A percentile compares a stretch with the other conserved stretches of the same genome.
Conservation (phyloP, 257 asterid species). For the Eustoma russellianum region DNA sequence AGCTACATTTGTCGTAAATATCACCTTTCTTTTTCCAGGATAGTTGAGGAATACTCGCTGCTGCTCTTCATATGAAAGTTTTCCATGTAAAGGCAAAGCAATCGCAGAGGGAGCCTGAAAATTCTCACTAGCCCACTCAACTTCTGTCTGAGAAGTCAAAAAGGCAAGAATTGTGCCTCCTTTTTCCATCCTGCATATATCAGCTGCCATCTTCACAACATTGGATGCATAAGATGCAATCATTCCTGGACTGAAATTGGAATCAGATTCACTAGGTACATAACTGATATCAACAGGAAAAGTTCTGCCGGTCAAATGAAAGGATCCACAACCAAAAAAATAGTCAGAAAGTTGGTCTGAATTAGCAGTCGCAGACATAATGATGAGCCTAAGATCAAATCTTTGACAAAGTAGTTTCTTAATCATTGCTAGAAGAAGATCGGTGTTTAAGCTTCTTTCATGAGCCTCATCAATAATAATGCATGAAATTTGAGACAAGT, state of each 20-base stretch:
- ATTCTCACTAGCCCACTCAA: conserved; percentile 92
- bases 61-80: conserved; percentile 75
- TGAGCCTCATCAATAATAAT: conserved; percentile 94
- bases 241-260: conserved; percentile 21
- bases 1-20: conserved; percentile 83
- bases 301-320: conserved; percentile 66
- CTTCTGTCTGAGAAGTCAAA: conserved; percentile 94
- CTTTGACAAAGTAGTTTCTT: conserved; percentile 63
- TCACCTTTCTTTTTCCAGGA: conserved; percentile 69
- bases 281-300: conserved; percentile 74
- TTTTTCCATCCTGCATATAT: conserved; percentile 45
- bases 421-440: conserved; percentile 76
- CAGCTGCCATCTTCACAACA: conserved; percentile 52
- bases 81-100: conserved; percentile 81
- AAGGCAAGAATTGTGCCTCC: conserved; percentile 89
- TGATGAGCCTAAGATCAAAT: conserved; percentile 61
- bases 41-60: conserved; percentile 44
- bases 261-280: conserved; percentile 45
- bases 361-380: conserved; percentile 96
- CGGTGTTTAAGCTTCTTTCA: conserved; percentile 92
- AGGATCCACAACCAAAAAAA: conserved; percentile 60
- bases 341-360: conserved; percentile 66
- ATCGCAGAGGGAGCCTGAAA: conserved; percentile 42
- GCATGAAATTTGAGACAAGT: conserved; percentile 61
- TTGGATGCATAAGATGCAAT: conserved; percentile 53